phyloP scores from a whole-genome alignment of 805 yeast genomes.

The Teunomyces pallodes region DNA sequence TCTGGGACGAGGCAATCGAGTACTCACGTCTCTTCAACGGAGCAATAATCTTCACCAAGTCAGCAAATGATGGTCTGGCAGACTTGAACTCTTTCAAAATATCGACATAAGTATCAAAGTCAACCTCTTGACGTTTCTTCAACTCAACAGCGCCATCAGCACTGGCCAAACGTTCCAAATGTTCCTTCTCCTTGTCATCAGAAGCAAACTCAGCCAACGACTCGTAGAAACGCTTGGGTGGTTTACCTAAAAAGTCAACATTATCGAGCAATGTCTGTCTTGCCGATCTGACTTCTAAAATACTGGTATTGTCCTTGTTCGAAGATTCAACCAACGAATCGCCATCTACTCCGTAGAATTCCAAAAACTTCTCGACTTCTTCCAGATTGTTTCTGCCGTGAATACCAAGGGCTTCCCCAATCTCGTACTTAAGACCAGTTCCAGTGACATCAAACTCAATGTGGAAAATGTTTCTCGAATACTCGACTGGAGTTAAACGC shows the following conservation, averaged over 20 bases:
- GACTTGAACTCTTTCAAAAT: slow-evolving; percentile 74
- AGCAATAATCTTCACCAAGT: slow-evolving; percentile 69
- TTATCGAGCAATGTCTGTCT: slow-evolving; percentile 78
- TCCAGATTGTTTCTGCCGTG: slow-evolving; percentile 80
- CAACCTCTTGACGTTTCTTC: slow-evolving; percentile 82
- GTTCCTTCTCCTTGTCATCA: slow-evolving; percentile 62
- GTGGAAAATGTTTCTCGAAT: slow-evolving; percentile 94
- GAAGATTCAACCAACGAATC: slow-evolving; percentile 69
- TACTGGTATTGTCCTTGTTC: slow-evolving; percentile 56
- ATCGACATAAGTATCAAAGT: slow-evolving; percentile 77
- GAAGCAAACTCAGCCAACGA: slow-evolving; percentile 69
- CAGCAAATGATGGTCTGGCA: slow-evolving; percentile 73
- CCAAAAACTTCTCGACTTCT: slow-evolving; percentile 66
- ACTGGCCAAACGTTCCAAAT: slow-evolving; percentile 62
- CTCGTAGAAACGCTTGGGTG: slow-evolving; percentile 93
- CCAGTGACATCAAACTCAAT: slow-evolving; percentile 90
- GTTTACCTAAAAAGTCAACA: slow-evolving; percentile 88
- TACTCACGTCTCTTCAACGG: slow-evolving; percentile 96
- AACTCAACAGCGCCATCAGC: slow-evolving; percentile 82
- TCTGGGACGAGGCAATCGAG: slow-evolving; percentile 96
- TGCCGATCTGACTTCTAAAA: slow-evolving; percentile 73
- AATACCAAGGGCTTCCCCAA: slow-evolving; percentile 95
- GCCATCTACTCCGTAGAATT: slow-evolving; percentile 68
- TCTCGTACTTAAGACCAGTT: slow-evolving; percentile 85
- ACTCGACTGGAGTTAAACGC: slow-evolving; percentile 85